Conservation (phyloP, 768 basidiomycete genomes). For the Mycena metata region DNA sequence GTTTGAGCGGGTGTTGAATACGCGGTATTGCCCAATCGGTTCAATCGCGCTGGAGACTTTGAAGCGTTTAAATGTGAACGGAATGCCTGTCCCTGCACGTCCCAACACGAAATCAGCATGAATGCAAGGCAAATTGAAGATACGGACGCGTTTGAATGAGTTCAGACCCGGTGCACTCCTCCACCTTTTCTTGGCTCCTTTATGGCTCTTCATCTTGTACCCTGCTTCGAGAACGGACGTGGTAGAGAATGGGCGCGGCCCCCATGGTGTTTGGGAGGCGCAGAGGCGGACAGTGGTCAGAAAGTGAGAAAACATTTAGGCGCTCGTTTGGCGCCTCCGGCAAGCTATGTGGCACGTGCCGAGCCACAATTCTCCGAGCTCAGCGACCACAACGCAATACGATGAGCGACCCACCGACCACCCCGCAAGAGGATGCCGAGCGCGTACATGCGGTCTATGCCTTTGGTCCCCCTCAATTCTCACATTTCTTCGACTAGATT, state of each 20-base stretch:
- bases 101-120: slow-evolving; percentile 1
- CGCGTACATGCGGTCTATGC: slow-evolving; percentile 61
- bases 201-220: slow-evolving; percentile 88
- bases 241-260: slow-evolving; percentile 68
- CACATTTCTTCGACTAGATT: slow-evolving; percentile 67
- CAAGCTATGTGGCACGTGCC: slow-evolving; percentile 1
- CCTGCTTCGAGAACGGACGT: slow-evolving; percentile 65
- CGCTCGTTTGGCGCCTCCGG: too few species aligned
- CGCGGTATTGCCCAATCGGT: slow-evolving; percentile 72
- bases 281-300: slow-evolving; percentile 21
- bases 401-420: slow-evolving; percentile 59
- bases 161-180: slow-evolving; percentile 73
- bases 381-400: slow-evolving; percentile 14
- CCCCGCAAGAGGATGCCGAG: slow-evolving; percentile 85
- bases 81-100: slow-evolving; percentile 72
- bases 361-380: neutral
- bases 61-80: slow-evolving; percentile 80
- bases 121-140: slow-evolving; percentile 2
- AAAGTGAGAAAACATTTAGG: slow-evolving; percentile 21
- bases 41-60: slow-evolving; percentile 76
- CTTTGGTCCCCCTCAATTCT: slow-evolving; percentile 10
- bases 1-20: slow-evolving; percentile 79
- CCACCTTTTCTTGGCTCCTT: slow-evolving; percentile 87
- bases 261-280: slow-evolving; percentile 39
- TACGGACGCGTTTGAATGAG: slow-evolving; percentile 80